Conservation (phyloP, 2,329 filamentous ascomycete species). For the Fusarium coicis region DNA sequence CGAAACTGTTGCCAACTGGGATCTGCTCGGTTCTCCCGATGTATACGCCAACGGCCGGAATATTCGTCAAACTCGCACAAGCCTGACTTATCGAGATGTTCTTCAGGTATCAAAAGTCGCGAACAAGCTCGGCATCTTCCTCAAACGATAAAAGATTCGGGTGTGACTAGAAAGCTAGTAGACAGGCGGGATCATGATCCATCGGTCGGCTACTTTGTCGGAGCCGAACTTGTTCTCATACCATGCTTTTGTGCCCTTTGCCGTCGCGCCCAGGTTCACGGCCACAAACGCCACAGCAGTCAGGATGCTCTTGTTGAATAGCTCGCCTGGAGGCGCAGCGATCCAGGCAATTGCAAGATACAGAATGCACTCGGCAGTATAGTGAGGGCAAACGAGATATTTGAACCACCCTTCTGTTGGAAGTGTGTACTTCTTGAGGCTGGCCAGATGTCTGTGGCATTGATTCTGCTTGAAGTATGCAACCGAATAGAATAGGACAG, state of each 20-base stretch:
- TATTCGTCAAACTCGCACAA: slow-evolving; percentile 70
- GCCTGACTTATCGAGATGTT: slow-evolving; percentile 88
- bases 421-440: slow-evolving; percentile 83
- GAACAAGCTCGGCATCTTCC: slow-evolving; percentile 68
- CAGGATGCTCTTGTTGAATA: slow-evolving; percentile 78
- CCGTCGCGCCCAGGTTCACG: slow-evolving; percentile 84
- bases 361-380: slow-evolving; percentile 86
- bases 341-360: slow-evolving; percentile 82
- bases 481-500: slow-evolving; percentile 72
- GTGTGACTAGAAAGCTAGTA: slow-evolving; percentile 55
- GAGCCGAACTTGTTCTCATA: slow-evolving; percentile 79
- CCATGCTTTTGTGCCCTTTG: slow-evolving; percentile 81
- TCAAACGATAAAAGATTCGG: slow-evolving; percentile 49
- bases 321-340: slow-evolving; percentile 73
- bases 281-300: slow-evolving; percentile 78
- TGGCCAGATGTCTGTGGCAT: slow-evolving; percentile 76
- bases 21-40: slow-evolving; percentile 64
- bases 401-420: slow-evolving; percentile 79
- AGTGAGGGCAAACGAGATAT: slow-evolving; percentile 85
- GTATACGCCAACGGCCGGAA: slow-evolving; percentile 63
- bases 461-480: slow-evolving; percentile 80
- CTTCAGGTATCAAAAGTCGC: slow-evolving; percentile 81
- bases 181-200: slow-evolving; percentile 80
- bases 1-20: slow-evolving; percentile 78
- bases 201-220: slow-evolving; percentile 69